A percentile compares a stretch with the other conserved stretches of the same genome.
These are phyloP conservation scores for Colletotrichum sp. DNA, from an alignment of 2,329 filamentous ascomycete genomes.

Conservation along the genomic window DNA sequence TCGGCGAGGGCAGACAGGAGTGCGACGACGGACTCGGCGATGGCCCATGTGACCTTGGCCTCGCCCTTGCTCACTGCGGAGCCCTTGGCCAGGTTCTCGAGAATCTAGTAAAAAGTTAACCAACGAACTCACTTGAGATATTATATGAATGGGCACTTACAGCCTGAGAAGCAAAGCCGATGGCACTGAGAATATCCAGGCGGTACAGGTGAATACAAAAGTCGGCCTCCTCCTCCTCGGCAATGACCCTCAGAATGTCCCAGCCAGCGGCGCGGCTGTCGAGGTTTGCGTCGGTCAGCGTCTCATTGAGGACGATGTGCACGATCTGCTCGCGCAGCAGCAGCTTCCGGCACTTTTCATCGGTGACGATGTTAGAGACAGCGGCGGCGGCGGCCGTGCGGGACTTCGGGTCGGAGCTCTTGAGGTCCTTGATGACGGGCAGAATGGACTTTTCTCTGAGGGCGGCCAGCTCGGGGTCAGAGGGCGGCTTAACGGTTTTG, in stretches of 20 bases:
- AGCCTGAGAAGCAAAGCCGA: constrained; percentile 59
- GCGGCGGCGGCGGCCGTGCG: constrained; percentile 64
- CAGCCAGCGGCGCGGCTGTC: constrained; percentile 72
- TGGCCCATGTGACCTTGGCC: constrained; percentile 57
- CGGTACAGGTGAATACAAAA: constrained; percentile 71
- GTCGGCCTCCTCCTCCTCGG: constrained; percentile 67
- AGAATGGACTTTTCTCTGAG: constrained; percentile 68
- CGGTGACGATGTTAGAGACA: constrained; percentile 66
- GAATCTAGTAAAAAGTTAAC: constrained; percentile 36
- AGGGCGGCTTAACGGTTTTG: constrained; percentile 63
- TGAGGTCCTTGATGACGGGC: constrained; percentile 65
- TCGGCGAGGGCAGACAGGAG: constrained; percentile 61
- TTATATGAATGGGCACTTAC: constrained; percentile 38
- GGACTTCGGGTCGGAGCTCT: constrained; percentile 63
- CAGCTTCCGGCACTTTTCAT: constrained; percentile 66
- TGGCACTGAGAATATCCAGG: constrained; percentile 64
- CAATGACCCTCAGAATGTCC: constrained; percentile 67
- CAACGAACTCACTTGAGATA: background rate
- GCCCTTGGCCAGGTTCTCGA: constrained; percentile 46
- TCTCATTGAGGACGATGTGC: constrained; percentile 66
- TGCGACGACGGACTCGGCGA: constrained; percentile 57
- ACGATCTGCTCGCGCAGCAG: constrained; percentile 71
- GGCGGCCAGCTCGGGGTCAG: constrained; percentile 67
- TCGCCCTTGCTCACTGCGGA: constrained; percentile 55
- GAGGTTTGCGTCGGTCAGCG: constrained; percentile 65